Evolutionary conservation across 352 stramenopile species (phyloP).

Genomic region (Globisporangium paroecandrum): DNA sequence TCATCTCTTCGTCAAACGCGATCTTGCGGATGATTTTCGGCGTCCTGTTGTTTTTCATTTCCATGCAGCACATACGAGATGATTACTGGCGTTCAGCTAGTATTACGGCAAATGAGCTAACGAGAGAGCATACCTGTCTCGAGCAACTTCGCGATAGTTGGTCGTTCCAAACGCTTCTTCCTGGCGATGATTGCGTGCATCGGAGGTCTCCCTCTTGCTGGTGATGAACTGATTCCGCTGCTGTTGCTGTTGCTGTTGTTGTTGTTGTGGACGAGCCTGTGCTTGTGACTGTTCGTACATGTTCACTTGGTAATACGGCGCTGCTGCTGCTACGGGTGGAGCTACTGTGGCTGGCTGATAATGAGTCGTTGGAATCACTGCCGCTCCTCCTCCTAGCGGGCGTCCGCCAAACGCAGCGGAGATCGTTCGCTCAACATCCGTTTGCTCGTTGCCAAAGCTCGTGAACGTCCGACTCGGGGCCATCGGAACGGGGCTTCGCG

Average conservation of each 20-base stretch:
- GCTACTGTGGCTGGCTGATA: slow-evolving; percentile 3
- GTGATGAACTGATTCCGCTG: slow-evolving; percentile 12
- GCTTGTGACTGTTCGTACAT: slow-evolving; percentile 9
- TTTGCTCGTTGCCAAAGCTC: slow-evolving; percentile 11
- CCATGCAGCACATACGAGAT: not conserved
- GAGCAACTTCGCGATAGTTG: slow-evolving; percentile 16
- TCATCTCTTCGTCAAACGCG: slow-evolving; percentile 44
- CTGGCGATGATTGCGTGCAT: not conserved
- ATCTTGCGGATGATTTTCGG: slow-evolving; percentile 36
- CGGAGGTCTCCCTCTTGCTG: slow-evolving; percentile 2
- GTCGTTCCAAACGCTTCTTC: not conserved
- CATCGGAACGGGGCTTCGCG: slow-evolving; percentile 2
- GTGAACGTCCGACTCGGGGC: not conserved
- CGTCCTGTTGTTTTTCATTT: slow-evolving; percentile 17
- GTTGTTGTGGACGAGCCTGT: not conserved
- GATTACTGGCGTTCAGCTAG: not conserved
- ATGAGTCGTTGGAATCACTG: not conserved
- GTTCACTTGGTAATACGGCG: slow-evolving; percentile 8
- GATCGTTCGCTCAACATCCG: slow-evolving; percentile 20
- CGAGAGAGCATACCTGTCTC: not conserved
- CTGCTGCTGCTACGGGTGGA: not conserved
- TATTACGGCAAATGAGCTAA: not conserved
- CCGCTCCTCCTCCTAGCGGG: not conserved
- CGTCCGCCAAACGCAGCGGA: slow-evolving; percentile 18
- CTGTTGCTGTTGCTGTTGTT: slow-evolving; percentile 1